Evolutionary conservation across 2,329 filamentous ascomycete species (phyloP).

Genomic region (Sclerotinia spermophila): DNA sequence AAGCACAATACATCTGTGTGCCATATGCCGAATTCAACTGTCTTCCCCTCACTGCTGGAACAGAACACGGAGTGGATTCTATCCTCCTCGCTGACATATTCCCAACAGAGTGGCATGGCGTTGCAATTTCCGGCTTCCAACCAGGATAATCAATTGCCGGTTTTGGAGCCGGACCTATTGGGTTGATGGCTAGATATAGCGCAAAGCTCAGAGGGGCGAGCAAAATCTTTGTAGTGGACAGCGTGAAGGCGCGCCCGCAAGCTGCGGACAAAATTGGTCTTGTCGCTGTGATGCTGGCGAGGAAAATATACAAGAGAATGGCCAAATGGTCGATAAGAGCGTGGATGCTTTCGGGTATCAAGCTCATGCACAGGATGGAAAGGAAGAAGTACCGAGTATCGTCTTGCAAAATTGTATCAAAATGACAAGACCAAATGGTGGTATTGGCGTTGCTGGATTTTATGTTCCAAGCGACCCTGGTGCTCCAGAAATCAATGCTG

Average conservation of each 20-base stretch:
- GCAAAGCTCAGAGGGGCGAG: conserved; percentile 58
- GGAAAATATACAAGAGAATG: conserved; percentile 56
- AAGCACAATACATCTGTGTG: conserved; percentile 64
- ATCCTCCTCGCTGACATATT: conserved; percentile 50
- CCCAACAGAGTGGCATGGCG: conserved; percentile 53
- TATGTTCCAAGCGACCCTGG: conserved; percentile 52
- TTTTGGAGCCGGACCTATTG: conserved; percentile 62
- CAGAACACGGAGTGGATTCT: conserved; percentile 63
- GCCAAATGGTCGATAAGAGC: conserved; percentile 58
- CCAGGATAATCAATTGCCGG: conserved; percentile 60
- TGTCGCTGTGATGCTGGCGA: conserved; percentile 55
- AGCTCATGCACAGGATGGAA: conserved; percentile 52
- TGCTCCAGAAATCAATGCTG: conserved; percentile 56
- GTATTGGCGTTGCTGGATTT: conserved; percentile 35
- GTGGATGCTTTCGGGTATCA: conserved; percentile 67
- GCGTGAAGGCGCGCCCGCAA: conserved; percentile 55
- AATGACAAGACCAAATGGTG: conserved; percentile 33
- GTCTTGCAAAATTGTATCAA: conserved; percentile 34
- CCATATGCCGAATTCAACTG: conserved; percentile 67
- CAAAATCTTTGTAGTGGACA: conserved; percentile 60
- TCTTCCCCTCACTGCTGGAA: conserved; percentile 57
- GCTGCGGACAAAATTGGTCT: conserved; percentile 60
- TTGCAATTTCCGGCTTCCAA: conserved; percentile 55
- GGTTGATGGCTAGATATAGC: conserved; percentile 63
- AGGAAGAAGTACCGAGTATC: conserved; percentile 58